Evolutionary conservation across 2,329 filamentous ascomycete species (phyloP).

Genomic region (Fusarium miscanthi): DNA sequence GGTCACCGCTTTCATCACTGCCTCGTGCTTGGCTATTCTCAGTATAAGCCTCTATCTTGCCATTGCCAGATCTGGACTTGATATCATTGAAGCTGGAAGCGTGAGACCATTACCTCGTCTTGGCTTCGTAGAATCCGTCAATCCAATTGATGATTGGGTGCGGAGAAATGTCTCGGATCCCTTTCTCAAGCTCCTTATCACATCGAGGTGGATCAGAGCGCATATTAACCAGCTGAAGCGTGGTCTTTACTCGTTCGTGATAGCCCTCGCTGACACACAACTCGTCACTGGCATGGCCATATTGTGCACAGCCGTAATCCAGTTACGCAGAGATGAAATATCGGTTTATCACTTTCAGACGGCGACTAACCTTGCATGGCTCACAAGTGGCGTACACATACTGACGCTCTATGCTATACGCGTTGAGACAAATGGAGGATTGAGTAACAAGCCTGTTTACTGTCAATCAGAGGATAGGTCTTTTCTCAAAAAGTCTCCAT

Average conservation of each 20-base stretch:
- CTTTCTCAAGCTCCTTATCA: neutral
- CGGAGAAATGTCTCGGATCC: neutral
- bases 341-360: neutral
- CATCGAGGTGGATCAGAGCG: neutral
- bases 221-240: neutral
- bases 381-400: neutral
- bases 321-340: neutral
- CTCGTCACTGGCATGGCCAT: neutral
- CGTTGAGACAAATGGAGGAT: neutral
- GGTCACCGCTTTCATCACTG: neutral
- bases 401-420: neutral
- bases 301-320: neutral
- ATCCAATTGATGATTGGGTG: neutral
- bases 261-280: neutral
- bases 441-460: neutral
- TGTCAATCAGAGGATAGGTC: too few species aligned
- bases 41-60: neutral
- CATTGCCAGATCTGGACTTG: neutral
- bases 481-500: accelerated
- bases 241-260: neutral
- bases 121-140: neutral
- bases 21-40: neutral
- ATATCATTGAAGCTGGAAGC: accelerated
- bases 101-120: neutral
- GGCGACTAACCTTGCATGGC: neutral